Conservation (phyloP, 306 rosid species). For the Quercus berberidifolia region DNA sequence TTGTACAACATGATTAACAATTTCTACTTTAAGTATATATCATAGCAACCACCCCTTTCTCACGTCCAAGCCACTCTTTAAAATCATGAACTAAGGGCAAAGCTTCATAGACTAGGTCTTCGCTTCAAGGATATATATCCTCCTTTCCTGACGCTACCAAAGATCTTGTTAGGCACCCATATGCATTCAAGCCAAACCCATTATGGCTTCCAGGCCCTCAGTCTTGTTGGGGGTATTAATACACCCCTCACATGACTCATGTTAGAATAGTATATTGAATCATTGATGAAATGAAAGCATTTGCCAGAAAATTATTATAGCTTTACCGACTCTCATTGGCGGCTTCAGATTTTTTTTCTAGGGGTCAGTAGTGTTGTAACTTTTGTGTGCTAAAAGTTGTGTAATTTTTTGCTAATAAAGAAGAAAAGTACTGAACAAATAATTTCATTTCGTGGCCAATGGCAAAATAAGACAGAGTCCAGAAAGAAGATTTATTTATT, state of each 20-base stretch:
- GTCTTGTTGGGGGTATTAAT: constrained; percentile 24
- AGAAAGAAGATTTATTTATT: too few relatives aligned
- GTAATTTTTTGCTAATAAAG: too few relatives aligned
- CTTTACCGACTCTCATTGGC: constrained; percentile 15
- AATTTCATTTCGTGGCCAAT: too few relatives aligned
- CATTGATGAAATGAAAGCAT: constrained; percentile 27
- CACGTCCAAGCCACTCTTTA: background rate
- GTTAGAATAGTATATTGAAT: constrained; percentile 19
- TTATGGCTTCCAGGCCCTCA: constrained; percentile 6
- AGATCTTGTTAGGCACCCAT: background rate
- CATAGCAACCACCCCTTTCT: background rate
- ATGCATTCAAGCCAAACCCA: constrained; percentile 20
- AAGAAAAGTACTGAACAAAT: too few relatives aligned
- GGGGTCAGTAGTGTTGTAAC: too few relatives aligned
- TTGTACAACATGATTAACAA: too few relatives aligned
- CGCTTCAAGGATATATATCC: background rate
- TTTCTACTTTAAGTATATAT: background rate
- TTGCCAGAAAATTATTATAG: constrained; percentile 35
- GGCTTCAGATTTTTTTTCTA: too few relatives aligned
- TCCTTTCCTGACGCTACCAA: too few relatives aligned
- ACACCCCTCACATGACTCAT: constrained; percentile 28
- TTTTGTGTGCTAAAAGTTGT: too few relatives aligned
- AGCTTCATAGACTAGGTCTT: constrained; percentile 2
- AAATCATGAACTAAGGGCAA: background rate
- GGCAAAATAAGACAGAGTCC: too few relatives aligned